phyloP scores from a whole-genome alignment of 495 filamentous ascomycete species.

The Talaromyces adpressus region DNA sequence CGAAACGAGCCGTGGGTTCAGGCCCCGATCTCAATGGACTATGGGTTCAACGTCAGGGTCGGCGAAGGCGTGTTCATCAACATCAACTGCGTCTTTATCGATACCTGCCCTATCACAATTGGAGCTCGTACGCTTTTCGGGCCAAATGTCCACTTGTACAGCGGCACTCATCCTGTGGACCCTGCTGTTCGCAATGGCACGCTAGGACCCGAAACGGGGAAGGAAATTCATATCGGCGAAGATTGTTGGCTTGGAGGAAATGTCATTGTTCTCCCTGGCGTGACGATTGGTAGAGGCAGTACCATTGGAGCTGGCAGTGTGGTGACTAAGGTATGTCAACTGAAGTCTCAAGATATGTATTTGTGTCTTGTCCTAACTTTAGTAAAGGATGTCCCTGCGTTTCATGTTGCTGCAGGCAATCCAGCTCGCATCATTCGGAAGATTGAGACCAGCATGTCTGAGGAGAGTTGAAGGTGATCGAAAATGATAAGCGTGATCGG shows the following conservation, averaged over 20 bases:
- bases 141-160: constrained; percentile 65
- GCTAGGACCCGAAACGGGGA: constrained; percentile 67
- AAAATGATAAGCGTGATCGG: neutral
- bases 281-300: constrained; percentile 71
- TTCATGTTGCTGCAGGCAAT: constrained; percentile 59
- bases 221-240: constrained; percentile 70
- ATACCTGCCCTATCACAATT: constrained; percentile 70
- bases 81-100: constrained; percentile 66
- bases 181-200: constrained; percentile 66
- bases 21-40: constrained; percentile 63
- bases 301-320: constrained; percentile 83
- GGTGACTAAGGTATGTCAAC: constrained; percentile 68
- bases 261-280: constrained; percentile 67
- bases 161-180: constrained; percentile 70
- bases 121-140: constrained; percentile 76
- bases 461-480: constrained; percentile 6
- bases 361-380: neutral
- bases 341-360: neutral
- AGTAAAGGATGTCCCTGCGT: constrained; percentile 52
- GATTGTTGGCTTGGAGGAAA: constrained; percentile 88
- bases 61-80: constrained; percentile 70
- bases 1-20: constrained; percentile 62
- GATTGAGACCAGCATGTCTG: constrained; percentile 37
- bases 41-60: constrained; percentile 65
- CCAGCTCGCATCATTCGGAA: constrained; percentile 55